Conservation (phyloP, 208 protist species). For the Crithidia sp. region DNA sequence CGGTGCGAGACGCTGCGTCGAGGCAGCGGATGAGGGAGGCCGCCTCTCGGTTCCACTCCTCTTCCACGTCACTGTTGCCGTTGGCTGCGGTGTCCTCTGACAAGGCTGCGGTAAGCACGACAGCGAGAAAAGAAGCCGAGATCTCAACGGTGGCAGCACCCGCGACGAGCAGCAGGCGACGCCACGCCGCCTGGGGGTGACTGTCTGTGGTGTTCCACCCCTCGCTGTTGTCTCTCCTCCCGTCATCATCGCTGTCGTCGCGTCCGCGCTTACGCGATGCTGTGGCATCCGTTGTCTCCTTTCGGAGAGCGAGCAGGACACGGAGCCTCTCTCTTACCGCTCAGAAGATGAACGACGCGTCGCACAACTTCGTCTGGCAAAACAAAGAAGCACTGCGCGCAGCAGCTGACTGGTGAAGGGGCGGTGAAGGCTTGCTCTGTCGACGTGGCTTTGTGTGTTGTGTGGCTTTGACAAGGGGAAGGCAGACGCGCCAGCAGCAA, state of each 20-base stretch:
- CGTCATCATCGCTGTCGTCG: neutral
- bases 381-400: slow-evolving; percentile 17
- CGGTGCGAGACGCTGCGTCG: neutral
- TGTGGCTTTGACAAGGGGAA: too few relatives aligned
- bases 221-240: neutral
- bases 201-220: slow-evolving; percentile 21
- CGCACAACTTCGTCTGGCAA: slow-evolving; percentile 21
- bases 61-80: neutral
- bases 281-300: too few relatives aligned
- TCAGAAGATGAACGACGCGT: slow-evolving; percentile 7
- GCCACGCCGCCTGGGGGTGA: slow-evolving; percentile 30
- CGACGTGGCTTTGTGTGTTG: neutral
- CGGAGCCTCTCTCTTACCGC: neutral
- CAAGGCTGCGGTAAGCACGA: neutral
- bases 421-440: neutral
- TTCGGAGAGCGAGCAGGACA: neutral
- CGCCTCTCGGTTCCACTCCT: neutral
- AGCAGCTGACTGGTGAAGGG: neutral
- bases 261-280: slow-evolving; percentile 23
- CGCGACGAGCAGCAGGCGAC: slow-evolving; percentile 23
- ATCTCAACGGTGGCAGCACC: slow-evolving; percentile 26
- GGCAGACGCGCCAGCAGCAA: neutral
- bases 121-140: neutral
- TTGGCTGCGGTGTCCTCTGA: neutral
- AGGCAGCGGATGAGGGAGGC: neutral